Percentiles rank a stretch among this genome's conserved stretches.
These are phyloP conservation scores for Mortierella sp. DNA, from an alignment of 371 early-diverging fungal genomes.

Conservation along the genomic window DNA sequence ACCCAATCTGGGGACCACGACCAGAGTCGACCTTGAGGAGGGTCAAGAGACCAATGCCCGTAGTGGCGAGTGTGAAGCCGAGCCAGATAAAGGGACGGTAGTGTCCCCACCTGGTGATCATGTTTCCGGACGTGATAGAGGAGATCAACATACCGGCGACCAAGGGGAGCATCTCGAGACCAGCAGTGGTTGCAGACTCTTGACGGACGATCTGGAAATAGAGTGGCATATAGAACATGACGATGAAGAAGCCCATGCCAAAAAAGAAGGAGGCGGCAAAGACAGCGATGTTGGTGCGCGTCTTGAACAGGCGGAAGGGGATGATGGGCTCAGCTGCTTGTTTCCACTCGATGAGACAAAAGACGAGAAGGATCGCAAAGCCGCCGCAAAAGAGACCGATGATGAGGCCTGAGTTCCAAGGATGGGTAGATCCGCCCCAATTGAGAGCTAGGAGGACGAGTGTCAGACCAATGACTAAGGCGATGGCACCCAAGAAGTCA, in stretches of 20 bases:
- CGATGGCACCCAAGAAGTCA: slow-evolving; percentile 69
- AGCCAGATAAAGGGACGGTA: slow-evolving; percentile 65
- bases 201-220: slow-evolving; percentile 73
- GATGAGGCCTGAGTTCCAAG: slow-evolving; percentile 48
- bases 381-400: slow-evolving; percentile 65
- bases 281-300: slow-evolving; percentile 45
- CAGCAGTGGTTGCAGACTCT: slow-evolving; percentile 66
- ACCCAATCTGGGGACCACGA: slow-evolving; percentile 61
- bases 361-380: slow-evolving; percentile 55
- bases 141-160: slow-evolving; percentile 65
- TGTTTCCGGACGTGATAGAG: slow-evolving; percentile 64
- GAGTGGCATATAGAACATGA: slow-evolving; percentile 73
- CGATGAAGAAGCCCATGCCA: slow-evolving; percentile 61
- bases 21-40: slow-evolving; percentile 59
- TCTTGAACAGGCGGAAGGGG: slow-evolving; percentile 62
- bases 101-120: slow-evolving; percentile 62
- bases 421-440: slow-evolving; percentile 59
- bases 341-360: slow-evolving; percentile 64
- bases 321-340: slow-evolving; percentile 67
- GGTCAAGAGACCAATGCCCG: slow-evolving; percentile 65
- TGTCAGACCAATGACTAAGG: slow-evolving; percentile 47
- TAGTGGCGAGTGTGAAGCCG: slow-evolving; percentile 62
- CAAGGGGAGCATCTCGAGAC: slow-evolving; percentile 75
- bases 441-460: slow-evolving; percentile 62
- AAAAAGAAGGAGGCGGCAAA: slow-evolving; percentile 56